Conservation (phyloP, 2,329 filamentous ascomycete genomes). For the Endothia cerciana region DNA sequence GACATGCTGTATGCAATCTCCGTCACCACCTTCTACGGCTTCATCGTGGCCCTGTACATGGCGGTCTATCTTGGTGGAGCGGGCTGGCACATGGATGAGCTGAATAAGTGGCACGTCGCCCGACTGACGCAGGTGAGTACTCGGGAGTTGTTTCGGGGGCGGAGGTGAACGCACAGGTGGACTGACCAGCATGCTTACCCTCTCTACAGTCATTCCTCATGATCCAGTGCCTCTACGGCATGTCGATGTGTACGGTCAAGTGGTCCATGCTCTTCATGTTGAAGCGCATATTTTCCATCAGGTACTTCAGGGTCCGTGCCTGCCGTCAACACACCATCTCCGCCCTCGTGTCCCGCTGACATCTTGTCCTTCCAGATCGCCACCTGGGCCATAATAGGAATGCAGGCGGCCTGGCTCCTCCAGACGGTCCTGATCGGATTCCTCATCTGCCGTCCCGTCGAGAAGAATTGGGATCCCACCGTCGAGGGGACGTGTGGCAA, state of each 20-base stretch:
- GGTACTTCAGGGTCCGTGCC: slow-evolving; percentile 18
- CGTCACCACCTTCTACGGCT: slow-evolving; percentile 19
- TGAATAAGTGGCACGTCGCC: slow-evolving; percentile 18
- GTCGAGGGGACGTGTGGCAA: slow-evolving; percentile 41
- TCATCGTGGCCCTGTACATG: slow-evolving; percentile 18
- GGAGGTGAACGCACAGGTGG: background rate
- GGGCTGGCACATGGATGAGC: slow-evolving; percentile 20
- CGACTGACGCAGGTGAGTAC: slow-evolving; percentile 22
- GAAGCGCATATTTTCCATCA: slow-evolving; percentile 25
- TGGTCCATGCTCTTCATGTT: slow-evolving; percentile 28
- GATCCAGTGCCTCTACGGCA: slow-evolving; percentile 16
- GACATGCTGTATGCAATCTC: slow-evolving; percentile 18
- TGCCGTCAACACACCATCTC: too few relatives aligned
- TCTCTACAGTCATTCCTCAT: slow-evolving; percentile 20
- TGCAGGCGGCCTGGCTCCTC: slow-evolving; percentile 24
- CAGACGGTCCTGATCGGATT: slow-evolving; percentile 30
- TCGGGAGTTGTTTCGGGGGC: background rate
- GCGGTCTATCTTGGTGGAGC: slow-evolving; percentile 17
- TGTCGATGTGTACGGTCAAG: slow-evolving; percentile 24
- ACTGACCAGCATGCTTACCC: background rate
- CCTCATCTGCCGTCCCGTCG: slow-evolving; percentile 35
- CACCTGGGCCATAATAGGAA: slow-evolving; percentile 20
- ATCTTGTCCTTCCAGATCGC: background rate
- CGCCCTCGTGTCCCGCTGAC: background rate
- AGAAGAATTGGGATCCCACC: slow-evolving; percentile 33